These are phyloP conservation scores for Hondaea fermentalgiana DNA, from an alignment of 108 stramenopile genomes.

Conservation along the genomic window DNA sequence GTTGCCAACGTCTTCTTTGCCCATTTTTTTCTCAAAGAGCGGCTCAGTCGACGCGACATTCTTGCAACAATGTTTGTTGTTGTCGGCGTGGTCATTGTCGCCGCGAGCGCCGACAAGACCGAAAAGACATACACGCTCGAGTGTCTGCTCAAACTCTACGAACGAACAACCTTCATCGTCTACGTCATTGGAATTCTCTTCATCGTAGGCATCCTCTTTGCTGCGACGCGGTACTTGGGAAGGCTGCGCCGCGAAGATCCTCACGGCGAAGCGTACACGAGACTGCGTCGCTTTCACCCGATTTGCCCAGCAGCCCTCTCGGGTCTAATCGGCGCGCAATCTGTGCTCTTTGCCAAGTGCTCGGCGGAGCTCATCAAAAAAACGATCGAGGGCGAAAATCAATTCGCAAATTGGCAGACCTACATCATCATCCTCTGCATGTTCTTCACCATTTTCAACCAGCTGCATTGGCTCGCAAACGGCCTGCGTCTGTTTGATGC, in stretches of 20 bases:
- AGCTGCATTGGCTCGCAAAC: conserved; percentile 24
- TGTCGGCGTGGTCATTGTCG: not conserved
- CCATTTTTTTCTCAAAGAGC: conserved; percentile 20
- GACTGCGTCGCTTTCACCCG: not conserved
- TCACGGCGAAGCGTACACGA: not conserved
- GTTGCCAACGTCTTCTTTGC: conserved; percentile 25
- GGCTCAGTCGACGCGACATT: not conserved
- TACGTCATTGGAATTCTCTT: not conserved
- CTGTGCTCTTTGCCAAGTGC: conserved; percentile 28
- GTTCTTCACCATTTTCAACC: conserved; percentile 14
- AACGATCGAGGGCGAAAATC: not conserved
- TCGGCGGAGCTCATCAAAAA: conserved; percentile 26
- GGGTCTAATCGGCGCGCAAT: conserved; percentile 21
- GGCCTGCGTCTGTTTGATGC: conserved; percentile 25
- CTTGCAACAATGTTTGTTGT: conserved; percentile 18
- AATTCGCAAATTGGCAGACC: conserved; percentile 1
- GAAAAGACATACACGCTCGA: conserved; percentile 8
- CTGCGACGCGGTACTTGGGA: not conserved
- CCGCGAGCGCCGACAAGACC: not conserved
- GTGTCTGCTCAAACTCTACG: not conserved
- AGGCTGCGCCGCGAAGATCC: not conserved
- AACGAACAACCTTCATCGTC: not conserved
- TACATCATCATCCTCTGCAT: conserved; percentile 22
- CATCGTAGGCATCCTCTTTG: not conserved
- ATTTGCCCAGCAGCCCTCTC: conserved; percentile 13